A percentile compares a stretch with the other conserved stretches of the same genome.
Evolutionary conservation across 2,329 filamentous ascomycete genomes (phyloP).

Genomic region (Fusarium caatingaense): DNA sequence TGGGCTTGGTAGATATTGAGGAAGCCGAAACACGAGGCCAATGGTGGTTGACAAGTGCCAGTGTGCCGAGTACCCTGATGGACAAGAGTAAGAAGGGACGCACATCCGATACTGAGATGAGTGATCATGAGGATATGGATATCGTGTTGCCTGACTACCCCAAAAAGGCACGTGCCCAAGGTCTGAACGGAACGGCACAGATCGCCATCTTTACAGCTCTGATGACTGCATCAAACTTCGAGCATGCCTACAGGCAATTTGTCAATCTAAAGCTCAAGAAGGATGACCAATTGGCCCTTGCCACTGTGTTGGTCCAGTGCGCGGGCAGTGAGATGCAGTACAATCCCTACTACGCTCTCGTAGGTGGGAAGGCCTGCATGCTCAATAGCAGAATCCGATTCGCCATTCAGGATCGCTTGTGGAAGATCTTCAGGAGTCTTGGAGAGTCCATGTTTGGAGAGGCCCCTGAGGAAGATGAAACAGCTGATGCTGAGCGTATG

Average conservation of each 20-base stretch:
- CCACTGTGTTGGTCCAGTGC: conserved; percentile 88
- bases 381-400: conserved; percentile 79
- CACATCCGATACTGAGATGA: conserved; percentile 43
- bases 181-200: conserved; percentile 87
- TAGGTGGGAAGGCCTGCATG: conserved; percentile 79
- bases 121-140: conserved; percentile 60
- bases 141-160: conserved; percentile 72
- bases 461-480: conserved; percentile 67
- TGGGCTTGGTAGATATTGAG: conserved; percentile 84
- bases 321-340: conserved; percentile 84
- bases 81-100: conserved; percentile 32
- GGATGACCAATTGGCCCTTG: conserved; percentile 86
- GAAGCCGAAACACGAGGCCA: conserved; percentile 89
- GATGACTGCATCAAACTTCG: conserved; percentile 84
- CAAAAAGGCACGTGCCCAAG: conserved; percentile 80
- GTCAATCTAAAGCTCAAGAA: conserved; percentile 87
- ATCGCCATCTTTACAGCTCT: conserved; percentile 94
- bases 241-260: conserved; percentile 84
- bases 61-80: conserved; percentile 69
- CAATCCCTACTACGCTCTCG: conserved; percentile 92
- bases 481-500: conserved; percentile 59
- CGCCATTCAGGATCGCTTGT: conserved; percentile 87
- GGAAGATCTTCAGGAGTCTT: conserved; percentile 85
- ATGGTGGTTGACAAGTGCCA: conserved; percentile 99
- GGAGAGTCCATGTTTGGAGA: conserved; percentile 82